These are phyloP conservation scores for Plenodomus biglobosus DNA, from an alignment of 2,329 filamentous ascomycete genomes.

Conservation along the genomic window DNA sequence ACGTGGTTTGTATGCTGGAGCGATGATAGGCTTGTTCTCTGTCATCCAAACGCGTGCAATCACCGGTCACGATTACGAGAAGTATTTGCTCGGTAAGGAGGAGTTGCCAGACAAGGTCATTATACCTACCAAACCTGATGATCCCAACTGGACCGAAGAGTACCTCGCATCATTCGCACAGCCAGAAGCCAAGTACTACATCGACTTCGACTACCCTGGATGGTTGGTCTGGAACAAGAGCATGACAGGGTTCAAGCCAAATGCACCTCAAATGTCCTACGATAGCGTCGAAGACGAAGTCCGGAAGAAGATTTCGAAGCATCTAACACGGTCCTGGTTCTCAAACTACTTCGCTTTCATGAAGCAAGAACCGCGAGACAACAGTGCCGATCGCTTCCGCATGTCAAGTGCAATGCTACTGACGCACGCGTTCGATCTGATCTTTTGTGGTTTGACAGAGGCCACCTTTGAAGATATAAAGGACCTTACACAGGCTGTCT, in stretches of 20 bases:
- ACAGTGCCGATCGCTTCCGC: constrained; percentile 79
- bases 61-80: constrained; percentile 83
- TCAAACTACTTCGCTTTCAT: constrained; percentile 85
- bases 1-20: constrained; percentile 76
- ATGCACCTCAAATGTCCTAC: constrained; percentile 71
- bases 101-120: constrained; percentile 74
- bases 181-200: constrained; percentile 79
- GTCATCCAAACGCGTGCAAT: constrained; percentile 83
- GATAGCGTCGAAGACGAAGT: constrained; percentile 76
- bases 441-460: constrained; percentile 75
- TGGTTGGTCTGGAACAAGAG: constrained; percentile 95
- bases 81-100: constrained; percentile 81
- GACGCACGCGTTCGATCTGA: constrained; percentile 85
- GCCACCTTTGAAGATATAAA: constrained; percentile 87
- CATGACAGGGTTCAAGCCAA: constrained; percentile 76
- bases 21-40: constrained; percentile 75
- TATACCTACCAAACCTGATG: constrained; percentile 68
- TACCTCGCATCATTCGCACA: constrained; percentile 78
- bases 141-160: constrained; percentile 74
- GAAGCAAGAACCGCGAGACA: constrained; percentile 92
- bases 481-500: constrained; percentile 73
- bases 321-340: constrained; percentile 84
- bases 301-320: constrained; percentile 75
- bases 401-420: constrained; percentile 85
- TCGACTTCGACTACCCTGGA: constrained; percentile 88